Evolutionary conservation across 208 protist species (phyloP).

Genomic region (Acanthamoeba lugdunensis): DNA sequence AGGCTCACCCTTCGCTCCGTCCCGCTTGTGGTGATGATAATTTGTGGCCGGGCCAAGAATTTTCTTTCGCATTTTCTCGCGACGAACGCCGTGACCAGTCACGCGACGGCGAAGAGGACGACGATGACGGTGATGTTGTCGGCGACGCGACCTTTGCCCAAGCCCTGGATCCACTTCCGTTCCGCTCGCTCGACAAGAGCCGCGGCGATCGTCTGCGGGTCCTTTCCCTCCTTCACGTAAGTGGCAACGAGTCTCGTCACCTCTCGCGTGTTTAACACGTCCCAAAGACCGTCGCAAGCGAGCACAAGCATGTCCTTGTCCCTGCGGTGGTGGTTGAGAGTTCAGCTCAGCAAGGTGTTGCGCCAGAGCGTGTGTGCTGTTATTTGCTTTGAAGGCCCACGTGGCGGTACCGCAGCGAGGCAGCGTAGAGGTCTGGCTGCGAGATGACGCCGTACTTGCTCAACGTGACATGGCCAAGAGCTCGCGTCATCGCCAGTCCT

Average conservation of each 20-base stretch:
- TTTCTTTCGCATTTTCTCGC: no score
- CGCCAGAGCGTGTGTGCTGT: neutral
- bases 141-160: neutral
- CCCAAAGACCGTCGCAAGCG: slow-evolving; percentile 37
- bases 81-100: no score
- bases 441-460: slow-evolving; percentile 20
- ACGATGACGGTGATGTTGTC: slow-evolving; percentile 32
- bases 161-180: slow-evolving; percentile 12
- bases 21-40: no score
- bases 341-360: neutral
- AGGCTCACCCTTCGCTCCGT: no score
- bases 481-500: slow-evolving; percentile 44
- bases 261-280: neutral
- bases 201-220: neutral
- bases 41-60: no score
- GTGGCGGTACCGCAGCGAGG: neutral
- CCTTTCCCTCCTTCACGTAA: neutral
- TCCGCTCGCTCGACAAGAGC: slow-evolving; percentile 9
- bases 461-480: slow-evolving; percentile 6
- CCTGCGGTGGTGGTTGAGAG: neutral
- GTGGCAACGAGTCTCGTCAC: slow-evolving; percentile 22
- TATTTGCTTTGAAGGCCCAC: no score
- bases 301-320: slow-evolving; percentile 42
- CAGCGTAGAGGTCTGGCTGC: slow-evolving; percentile 4
- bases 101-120: neutral